phyloP scores from a whole-genome alignment of 2,329 filamentous ascomycete species.

The Parastagonospora avenae region DNA sequence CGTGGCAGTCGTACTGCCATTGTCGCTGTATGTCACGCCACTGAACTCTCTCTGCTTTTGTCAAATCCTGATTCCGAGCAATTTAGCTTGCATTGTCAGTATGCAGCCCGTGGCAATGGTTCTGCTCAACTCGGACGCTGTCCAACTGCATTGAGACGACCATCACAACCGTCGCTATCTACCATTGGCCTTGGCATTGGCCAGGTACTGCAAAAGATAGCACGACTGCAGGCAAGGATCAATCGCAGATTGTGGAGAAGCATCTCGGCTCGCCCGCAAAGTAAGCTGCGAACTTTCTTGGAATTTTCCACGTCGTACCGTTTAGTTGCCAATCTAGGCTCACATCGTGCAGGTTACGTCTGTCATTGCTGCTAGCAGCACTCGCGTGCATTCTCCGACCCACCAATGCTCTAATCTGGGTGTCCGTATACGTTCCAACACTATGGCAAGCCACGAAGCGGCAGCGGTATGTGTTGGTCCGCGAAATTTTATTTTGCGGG shows the following conservation, averaged over 20 bases:
- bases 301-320: conserved; percentile 4
- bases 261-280: conserved; percentile 32
- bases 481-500: conserved; percentile 68
- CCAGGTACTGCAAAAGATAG: conserved; percentile 25
- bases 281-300: conserved; percentile 27
- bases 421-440: conserved; percentile 64
- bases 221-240: conserved; percentile 18
- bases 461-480: conserved; percentile 59
- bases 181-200: conserved; percentile 85
- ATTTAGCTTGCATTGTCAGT: conserved; percentile 71
- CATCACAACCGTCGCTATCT: conserved; percentile 78
- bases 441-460: conserved; percentile 52
- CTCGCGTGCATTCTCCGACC: conserved; percentile 84
- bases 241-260: conserved; percentile 44
- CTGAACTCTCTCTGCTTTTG: conserved; percentile 18
- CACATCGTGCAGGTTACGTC: conserved; percentile 41
- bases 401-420: conserved; percentile 88
- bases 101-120: conserved; percentile 93
- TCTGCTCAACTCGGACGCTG: conserved; percentile 88
- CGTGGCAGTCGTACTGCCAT: conserved; percentile 65
- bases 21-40: conserved; percentile 66
- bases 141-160: conserved; percentile 95
- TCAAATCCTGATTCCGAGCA: conserved; percentile 25
- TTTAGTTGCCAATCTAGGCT: conserved; percentile 18
- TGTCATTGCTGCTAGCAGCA: conserved; percentile 76